Evolutionary conservation across 2,329 filamentous ascomycete species (phyloP), one percentile per base, ranked within the genome.

Genomic region (Botrytis tulipae): DNA sequence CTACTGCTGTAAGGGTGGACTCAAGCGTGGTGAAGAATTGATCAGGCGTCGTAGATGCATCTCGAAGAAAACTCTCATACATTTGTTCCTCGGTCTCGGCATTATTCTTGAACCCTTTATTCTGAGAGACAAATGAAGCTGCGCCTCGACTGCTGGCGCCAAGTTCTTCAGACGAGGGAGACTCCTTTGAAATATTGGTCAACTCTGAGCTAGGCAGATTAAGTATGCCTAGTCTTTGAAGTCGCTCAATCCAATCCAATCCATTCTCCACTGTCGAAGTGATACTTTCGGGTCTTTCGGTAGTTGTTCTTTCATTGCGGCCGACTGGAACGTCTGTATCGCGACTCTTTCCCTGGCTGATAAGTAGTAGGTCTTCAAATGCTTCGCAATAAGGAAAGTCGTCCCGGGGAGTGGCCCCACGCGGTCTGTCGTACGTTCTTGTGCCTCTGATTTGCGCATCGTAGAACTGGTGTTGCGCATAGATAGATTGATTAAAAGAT

Each of bases 351-450:
- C 72, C 72, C 62, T 76, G 75, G 29, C 72, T 76, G 44, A 71
- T 78, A 37, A 68, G 62, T 6, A 82, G 76, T 32, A 82, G 68
- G 67, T 82, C 80, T 67, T 80, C 79, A 70, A 82, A 81, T 48
- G 80, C 80, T 25, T 76, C 76, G 42, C 74, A 71, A 54, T 80
- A 81, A 25, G 75, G 74, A 48, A 80, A 78, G 6, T 74, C 16
- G 40, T 76, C 73, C n/a, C 73, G 60, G 42, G 51, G 35, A 16
- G 35, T 22, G 25, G 32, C 44, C 7, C 46, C 25, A 35, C 22
- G 37, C 25, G 35, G 18, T 9, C 4, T 42, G 18, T 18, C 12
- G 16, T 32, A 40, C n/a, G 9, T 32, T 20, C 16, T 18, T 20
- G 25, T 32, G n/a, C 16, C 25, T 40, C 35, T 32, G 44, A 25